Percentiles rank a stretch among this genome's conserved stretches.
phyloP scores from a whole-genome alignment of 306 rosid species.

The Castanopsis chinensis region DNA sequence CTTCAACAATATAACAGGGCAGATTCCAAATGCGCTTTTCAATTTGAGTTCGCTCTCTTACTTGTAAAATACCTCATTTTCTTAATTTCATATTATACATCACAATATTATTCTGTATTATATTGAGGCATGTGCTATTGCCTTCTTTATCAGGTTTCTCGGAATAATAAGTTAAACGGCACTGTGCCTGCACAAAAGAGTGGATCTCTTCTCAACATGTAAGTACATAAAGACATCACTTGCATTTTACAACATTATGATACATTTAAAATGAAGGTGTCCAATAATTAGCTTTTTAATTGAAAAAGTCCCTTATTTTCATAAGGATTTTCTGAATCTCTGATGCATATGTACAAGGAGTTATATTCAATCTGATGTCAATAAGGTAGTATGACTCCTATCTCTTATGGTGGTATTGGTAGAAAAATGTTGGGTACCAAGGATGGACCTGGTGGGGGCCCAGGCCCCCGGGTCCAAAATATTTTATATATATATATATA shows the following conservation, averaged over 20 bases:
- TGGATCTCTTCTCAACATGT: too few species aligned
- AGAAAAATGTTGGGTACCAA: neutral
- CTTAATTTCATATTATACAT: constrained; percentile 2
- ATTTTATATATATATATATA: too few species aligned
- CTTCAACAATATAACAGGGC: constrained; percentile 76
- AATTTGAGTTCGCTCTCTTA: constrained; percentile 47
- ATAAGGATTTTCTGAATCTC: neutral
- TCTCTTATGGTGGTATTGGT: neutral
- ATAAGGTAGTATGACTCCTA: neutral
- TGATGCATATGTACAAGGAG: neutral
- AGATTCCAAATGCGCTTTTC: constrained; percentile 60
- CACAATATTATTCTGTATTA: constrained; percentile 1
- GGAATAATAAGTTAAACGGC: too few species aligned
- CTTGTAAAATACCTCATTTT: constrained; percentile 52
- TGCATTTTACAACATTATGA: neutral
- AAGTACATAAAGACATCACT: too few species aligned
- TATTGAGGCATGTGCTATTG: constrained; percentile 5
- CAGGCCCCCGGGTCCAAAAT: too few species aligned
- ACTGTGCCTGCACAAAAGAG: too few species aligned
- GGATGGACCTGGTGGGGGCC: too few species aligned
- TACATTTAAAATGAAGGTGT: neutral
- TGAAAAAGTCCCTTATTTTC: neutral
- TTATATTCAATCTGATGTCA: neutral
- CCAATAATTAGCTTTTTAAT: neutral
- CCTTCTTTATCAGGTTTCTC: neutral